phyloP scores from a whole-genome alignment of 441 rosid genomes.

The Populus hybrid region DNA sequence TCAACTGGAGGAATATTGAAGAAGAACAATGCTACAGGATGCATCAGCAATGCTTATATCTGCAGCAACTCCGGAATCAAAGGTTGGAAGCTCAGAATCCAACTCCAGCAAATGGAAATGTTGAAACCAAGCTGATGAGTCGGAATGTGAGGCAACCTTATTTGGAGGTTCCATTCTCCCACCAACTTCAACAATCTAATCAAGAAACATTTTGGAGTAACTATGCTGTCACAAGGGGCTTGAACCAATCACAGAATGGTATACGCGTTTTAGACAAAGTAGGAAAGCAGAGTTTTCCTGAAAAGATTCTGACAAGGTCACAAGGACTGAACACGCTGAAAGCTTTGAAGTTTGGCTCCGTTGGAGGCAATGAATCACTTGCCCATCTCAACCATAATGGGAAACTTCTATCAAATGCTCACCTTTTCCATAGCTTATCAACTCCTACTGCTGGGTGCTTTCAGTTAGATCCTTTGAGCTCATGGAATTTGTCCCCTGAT shows the following conservation, averaged over 20 bases:
- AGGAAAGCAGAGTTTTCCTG: constrained; percentile 50
- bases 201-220: constrained; percentile 40
- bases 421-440: constrained; percentile 29
- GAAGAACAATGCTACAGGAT: constrained; percentile 49
- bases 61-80: constrained; percentile 48
- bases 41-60: constrained; percentile 50
- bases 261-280: constrained; percentile 36
- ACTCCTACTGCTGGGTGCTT: constrained; percentile 31
- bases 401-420: constrained; percentile 38
- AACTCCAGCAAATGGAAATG: constrained; percentile 32
- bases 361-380: constrained; percentile 41
- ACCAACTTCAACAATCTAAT: constrained; percentile 40
- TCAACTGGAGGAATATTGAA: constrained; percentile 49
- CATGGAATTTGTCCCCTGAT: constrained; percentile 35
- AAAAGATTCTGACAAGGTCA: constrained; percentile 67
- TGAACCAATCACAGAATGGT: constrained; percentile 31
- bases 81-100: constrained; percentile 41
- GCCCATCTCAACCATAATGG: constrained; percentile 36
- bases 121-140: constrained; percentile 28
- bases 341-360: constrained; percentile 46
- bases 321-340: constrained; percentile 49
- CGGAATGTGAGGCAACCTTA: constrained; percentile 42
- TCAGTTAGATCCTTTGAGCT: constrained; percentile 31
- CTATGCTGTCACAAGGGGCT: constrained; percentile 29
- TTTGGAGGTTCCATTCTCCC: constrained; percentile 40